Percentiles rank a stretch among this genome's conserved stretches.
phyloP scores from a whole-genome alignment of 768 basidiomycete genomes.

The Mycena venus region DNA sequence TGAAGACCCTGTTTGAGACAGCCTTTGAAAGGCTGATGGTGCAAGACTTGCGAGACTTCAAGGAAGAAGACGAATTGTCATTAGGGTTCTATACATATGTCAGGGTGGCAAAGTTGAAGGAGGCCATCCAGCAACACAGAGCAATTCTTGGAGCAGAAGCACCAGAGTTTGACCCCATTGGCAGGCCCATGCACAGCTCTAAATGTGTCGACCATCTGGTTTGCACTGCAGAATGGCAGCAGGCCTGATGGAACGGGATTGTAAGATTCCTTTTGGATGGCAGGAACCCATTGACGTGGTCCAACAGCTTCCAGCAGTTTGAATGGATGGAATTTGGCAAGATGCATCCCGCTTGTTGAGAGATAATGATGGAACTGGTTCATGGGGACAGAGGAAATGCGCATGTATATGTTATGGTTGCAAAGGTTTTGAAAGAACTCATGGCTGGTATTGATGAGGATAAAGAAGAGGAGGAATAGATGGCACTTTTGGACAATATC shows the following conservation, averaged over 20 bases:
- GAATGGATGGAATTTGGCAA: slow-evolving; percentile 30
- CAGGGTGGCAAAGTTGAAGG: not conserved
- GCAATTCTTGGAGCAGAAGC: not conserved
- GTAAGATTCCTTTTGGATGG: slow-evolving; percentile 36
- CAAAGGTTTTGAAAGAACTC: too few relatives aligned
- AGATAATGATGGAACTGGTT: not conserved
- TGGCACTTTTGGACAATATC: too few relatives aligned
- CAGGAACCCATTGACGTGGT: too few relatives aligned
- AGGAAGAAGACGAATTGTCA: not conserved
- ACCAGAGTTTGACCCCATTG: not conserved
- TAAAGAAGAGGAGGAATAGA: too few relatives aligned
- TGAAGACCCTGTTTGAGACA: not conserved
- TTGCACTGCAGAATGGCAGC: slow-evolving; percentile 37
- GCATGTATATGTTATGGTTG: too few relatives aligned
- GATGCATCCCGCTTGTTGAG: slow-evolving; percentile 25
- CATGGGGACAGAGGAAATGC: too few relatives aligned
- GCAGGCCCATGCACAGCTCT: not conserved
- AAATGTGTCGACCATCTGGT: not conserved
- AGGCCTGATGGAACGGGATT: slow-evolving; percentile 39
- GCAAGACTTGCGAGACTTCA: not conserved
- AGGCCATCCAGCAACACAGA: not conserved
- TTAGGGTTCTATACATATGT: not conserved
- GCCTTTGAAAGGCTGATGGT: not conserved
- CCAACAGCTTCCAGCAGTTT: slow-evolving; percentile 30
- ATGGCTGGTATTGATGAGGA: too few relatives aligned